Evolutionary conservation across 2,329 filamentous ascomycete species (phyloP).

Genomic region (Fusarium coicis): DNA sequence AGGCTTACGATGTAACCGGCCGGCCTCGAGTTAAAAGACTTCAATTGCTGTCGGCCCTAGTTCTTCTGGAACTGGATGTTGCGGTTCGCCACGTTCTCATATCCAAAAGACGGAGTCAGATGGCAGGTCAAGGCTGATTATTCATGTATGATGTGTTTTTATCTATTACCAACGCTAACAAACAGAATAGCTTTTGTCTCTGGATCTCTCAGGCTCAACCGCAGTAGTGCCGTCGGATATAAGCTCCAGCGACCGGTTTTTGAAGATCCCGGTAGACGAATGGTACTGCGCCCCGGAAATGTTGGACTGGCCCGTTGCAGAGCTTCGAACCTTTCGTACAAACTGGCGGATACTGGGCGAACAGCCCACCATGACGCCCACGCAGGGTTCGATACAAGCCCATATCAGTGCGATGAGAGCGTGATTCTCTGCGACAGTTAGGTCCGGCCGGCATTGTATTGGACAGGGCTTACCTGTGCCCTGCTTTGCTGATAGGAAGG

Average conservation of each 20-base stretch:
- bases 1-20: background rate
- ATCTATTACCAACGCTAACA: background rate
- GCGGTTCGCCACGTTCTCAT: rapidly evolving
- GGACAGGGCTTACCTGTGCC: background rate
- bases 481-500: background rate
- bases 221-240: background rate
- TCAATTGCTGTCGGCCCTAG: background rate
- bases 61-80: background rate
- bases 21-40: background rate
- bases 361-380: background rate
- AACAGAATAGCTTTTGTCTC: background rate
- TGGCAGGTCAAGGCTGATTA: background rate
- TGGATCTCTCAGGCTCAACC: rapidly evolving
- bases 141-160: no score
- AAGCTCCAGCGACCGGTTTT: background rate
- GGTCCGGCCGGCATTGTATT: background rate
- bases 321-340: rapidly evolving
- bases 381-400: background rate
- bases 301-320: rapidly evolving
- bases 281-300: background rate
- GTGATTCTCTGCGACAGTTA: background rate
- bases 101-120: rapidly evolving
- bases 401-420: background rate
- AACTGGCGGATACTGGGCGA: background rate
- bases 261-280: background rate